Evolutionary conservation across 2,329 filamentous ascomycete species (phyloP).

Genomic region (Apiospora arundinis): DNA sequence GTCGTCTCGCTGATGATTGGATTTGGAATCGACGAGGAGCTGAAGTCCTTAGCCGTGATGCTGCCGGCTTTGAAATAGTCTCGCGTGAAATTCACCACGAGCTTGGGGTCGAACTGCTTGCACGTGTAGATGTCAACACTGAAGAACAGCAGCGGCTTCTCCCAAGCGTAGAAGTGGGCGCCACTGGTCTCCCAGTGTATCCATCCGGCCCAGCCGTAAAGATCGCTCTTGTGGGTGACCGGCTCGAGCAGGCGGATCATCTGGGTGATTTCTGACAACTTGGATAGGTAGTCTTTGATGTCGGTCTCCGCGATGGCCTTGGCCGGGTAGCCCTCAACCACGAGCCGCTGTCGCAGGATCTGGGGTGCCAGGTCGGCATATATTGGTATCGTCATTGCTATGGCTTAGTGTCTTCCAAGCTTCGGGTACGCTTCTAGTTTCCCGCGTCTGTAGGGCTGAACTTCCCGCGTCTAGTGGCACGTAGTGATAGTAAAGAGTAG

Average conservation of each 20-base stretch:
- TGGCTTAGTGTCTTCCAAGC: not conserved
- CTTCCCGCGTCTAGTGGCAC: not conserved
- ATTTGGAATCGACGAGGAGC: not conserved
- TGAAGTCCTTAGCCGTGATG: slow-evolving; percentile 19
- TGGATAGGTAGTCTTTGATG: slow-evolving; percentile 21
- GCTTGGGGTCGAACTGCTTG: slow-evolving; percentile 22
- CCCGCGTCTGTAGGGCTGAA: too few species aligned
- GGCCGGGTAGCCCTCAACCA: slow-evolving; percentile 21
- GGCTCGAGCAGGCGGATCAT: slow-evolving; percentile 20
- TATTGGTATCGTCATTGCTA: not conserved
- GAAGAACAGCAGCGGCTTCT: slow-evolving; percentile 23
- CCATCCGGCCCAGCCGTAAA: slow-evolving; percentile 23
- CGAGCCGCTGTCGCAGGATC: slow-evolving; percentile 23
- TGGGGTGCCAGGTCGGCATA: slow-evolving; percentile 19
- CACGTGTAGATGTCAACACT: slow-evolving; percentile 23
- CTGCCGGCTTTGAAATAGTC: slow-evolving; percentile 10
- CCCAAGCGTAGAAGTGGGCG: slow-evolving; percentile 23
- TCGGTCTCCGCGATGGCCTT: slow-evolving; percentile 14
- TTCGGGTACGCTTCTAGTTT: not conserved
- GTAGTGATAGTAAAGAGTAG: not conserved
- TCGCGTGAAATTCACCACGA: slow-evolving; percentile 18
- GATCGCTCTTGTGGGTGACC: slow-evolving; percentile 22
- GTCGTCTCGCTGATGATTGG: not conserved
- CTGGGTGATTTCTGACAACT: slow-evolving; percentile 8
- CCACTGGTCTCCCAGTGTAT: slow-evolving; percentile 23